These are phyloP conservation scores for Corinectria fuckeliana DNA, from an alignment of 2,329 filamentous ascomycete species.

Conservation along the genomic window DNA sequence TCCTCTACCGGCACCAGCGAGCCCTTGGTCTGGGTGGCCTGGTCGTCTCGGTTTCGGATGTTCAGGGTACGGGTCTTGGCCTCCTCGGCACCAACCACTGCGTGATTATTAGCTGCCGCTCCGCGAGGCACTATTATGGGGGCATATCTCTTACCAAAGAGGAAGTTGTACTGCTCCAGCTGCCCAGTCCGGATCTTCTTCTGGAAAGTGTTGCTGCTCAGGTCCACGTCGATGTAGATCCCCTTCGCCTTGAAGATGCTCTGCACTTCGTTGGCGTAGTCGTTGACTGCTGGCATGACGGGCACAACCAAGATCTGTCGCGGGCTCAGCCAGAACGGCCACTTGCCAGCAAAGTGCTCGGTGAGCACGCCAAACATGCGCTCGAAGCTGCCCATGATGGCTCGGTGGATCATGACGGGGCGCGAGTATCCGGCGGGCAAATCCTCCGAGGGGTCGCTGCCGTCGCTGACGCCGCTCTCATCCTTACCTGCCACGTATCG, in stretches of 20 bases:
- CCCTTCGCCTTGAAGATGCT: slow-evolving; percentile 69
- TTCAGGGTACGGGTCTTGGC: slow-evolving; percentile 66
- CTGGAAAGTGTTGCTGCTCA: slow-evolving; percentile 77
- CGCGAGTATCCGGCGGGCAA: slow-evolving; percentile 75
- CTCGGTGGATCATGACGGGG: slow-evolving; percentile 87
- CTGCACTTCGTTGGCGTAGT: slow-evolving; percentile 79
- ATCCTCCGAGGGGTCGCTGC: slow-evolving; percentile 50
- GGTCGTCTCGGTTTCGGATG: slow-evolving; percentile 69
- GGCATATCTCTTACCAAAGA: slow-evolving; percentile 62
- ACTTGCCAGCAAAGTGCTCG: slow-evolving; percentile 86
- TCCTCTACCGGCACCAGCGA: slow-evolving; percentile 64
- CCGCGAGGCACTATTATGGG: neutral
- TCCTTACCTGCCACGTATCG: slow-evolving; percentile 59
- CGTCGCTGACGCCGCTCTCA: slow-evolving; percentile 49
- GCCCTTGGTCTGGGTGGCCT: slow-evolving; percentile 65
- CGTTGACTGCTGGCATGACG: slow-evolving; percentile 79
- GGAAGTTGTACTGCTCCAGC: slow-evolving; percentile 83
- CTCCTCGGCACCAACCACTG: slow-evolving; percentile 68
- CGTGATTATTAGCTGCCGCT: slow-evolving; percentile 23
- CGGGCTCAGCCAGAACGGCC: slow-evolving; percentile 90
- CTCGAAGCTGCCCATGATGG: slow-evolving; percentile 75
- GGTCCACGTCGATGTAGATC: slow-evolving; percentile 68
- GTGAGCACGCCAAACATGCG: slow-evolving; percentile 75
- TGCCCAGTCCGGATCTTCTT: slow-evolving; percentile 90
- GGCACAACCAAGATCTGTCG: slow-evolving; percentile 69